Base-by-base conservation (phyloP, 805 yeast species). In the Saturnispora halmiae region DNA sequence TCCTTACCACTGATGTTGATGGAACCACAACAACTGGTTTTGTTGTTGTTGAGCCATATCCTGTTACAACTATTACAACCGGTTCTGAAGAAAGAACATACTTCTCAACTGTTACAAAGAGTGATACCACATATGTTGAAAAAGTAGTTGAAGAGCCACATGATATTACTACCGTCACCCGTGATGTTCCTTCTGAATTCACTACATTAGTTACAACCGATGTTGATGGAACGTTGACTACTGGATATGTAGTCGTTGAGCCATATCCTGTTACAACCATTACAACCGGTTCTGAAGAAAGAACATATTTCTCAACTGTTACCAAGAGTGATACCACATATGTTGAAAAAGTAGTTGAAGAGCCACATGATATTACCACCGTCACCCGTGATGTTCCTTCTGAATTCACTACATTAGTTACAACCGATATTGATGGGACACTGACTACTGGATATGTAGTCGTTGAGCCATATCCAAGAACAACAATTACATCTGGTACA, bases 61-160 rank as follows among this genome's bases (percentile, higher is more conserved):
- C 31, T 28, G n/a, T 15, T 6, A 28, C 31, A 11, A 28, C 31
- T 15, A 28, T 28, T 14, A 28, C 31, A 14, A 13, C 31, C 13
- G 31, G 31, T n/a, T n/a, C n/a, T n/a, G 9, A 10, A 15, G 16
- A 10, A 6, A 15, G 7, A 14, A 28, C 16, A 10, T 28, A 28
- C 13, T 28, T 28, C 15, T 10, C 31, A 7, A 28, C 31, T 11
- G n/a, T 28, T 11, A 28, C 31, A 10, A 13, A 13, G 7, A 6
- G 7, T 6, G 31, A 28, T 6, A 28, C 31, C n/a, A 28, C 31
- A 10, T 7, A 10, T 14, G n/a, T 15, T 6, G 31, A 14, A 13
- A 14, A 28, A n/a, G 61, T 44, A 59, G 63, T 2, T 94, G 88
- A 6, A 14, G 13, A 10, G 9, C 31, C 31, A 7, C 31, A 28